A percentile compares a stretch with the other conserved stretches of the same genome.
These are phyloP conservation scores for Colletotrichum australisinense DNA, from an alignment of 2,329 filamentous ascomycete species.

Conservation along the genomic window DNA sequence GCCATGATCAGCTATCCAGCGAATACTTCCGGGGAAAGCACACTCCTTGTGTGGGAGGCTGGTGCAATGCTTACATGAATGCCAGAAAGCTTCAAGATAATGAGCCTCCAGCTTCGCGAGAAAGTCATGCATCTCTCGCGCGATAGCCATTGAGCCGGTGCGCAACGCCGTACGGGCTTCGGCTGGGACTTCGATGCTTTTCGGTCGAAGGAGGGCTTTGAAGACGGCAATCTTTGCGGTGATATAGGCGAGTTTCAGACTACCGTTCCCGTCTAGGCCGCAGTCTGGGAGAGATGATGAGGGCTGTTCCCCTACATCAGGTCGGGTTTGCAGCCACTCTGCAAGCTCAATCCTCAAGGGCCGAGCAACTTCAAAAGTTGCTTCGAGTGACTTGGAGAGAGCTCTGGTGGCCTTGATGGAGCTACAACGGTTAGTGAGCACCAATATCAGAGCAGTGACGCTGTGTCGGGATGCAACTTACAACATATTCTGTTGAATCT, in stretches of 20 bases:
- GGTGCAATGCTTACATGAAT: constrained; percentile 10
- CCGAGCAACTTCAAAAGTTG: constrained; percentile 21
- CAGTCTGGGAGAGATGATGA: background rate
- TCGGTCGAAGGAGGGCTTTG: constrained; percentile 10
- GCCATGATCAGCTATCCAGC: background rate
- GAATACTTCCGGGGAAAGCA: background rate
- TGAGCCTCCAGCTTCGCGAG: constrained; percentile 8
- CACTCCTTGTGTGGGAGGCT: too few relatives aligned
- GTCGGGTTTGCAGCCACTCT: constrained; percentile 13
- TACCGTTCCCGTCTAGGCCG: constrained; percentile 16
- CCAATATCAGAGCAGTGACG: too few relatives aligned
- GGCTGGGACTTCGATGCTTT: constrained; percentile 1
- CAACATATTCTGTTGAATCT: constrained; percentile 27
- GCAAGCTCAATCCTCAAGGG: constrained; percentile 22
- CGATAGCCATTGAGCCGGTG: constrained; percentile 12
- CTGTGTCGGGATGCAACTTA: background rate
- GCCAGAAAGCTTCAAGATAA: constrained; percentile 26
- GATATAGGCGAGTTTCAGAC: constrained; percentile 19
- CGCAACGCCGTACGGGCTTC: constrained; percentile 19
- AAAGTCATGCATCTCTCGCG: constrained; percentile 25
- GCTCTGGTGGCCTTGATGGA: constrained; percentile 12
- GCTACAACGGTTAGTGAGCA: background rate
- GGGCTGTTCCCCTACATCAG: constrained; percentile 11
- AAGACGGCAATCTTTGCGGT: constrained; percentile 15
- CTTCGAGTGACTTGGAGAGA: constrained; percentile 9